phyloP scores from a whole-genome alignment of 345 rosid genomes.

The Sisymbrium altissimum region DNA sequence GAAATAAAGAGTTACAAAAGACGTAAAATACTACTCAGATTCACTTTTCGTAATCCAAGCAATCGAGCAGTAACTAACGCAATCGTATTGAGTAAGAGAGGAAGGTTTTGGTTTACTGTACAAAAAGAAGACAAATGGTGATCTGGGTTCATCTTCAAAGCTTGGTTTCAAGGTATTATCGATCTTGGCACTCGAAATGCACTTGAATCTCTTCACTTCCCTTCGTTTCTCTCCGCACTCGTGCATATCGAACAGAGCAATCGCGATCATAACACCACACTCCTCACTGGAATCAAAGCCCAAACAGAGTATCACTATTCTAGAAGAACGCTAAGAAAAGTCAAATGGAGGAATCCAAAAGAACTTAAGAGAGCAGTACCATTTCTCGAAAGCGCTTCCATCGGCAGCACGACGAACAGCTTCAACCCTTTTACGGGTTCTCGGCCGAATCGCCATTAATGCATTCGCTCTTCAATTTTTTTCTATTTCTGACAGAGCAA shows the following conservation, averaged over 20 bases:
- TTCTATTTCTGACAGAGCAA: conserved; percentile 16
- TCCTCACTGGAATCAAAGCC: conserved; percentile 36
- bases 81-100: background rate
- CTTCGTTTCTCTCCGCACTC: conserved; percentile 43
- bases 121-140: conserved; percentile 71
- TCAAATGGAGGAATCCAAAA: background rate
- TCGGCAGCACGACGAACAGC: conserved; percentile 70
- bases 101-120: conserved; percentile 28
- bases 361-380: conserved; percentile 37
- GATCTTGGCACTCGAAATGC: conserved; percentile 31
- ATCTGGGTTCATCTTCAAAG: conserved; percentile 55
- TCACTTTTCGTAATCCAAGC: background rate
- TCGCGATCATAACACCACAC: conserved; percentile 57
- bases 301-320: conserved; percentile 21
- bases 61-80: background rate
- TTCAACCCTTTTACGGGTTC: conserved; percentile 65
- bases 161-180: conserved; percentile 22
- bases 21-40: no score
- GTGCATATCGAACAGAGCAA: conserved; percentile 78
- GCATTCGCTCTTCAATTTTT: conserved; percentile 26
- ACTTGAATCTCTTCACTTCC: conserved; percentile 65
- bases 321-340: background rate
- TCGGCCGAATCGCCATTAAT: conserved; percentile 56
- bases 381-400: conserved; percentile 75
- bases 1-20: background rate